phyloP scores from a whole-genome alignment of 2,329 filamentous ascomycete genomes.

The Fusarium devonianum region DNA sequence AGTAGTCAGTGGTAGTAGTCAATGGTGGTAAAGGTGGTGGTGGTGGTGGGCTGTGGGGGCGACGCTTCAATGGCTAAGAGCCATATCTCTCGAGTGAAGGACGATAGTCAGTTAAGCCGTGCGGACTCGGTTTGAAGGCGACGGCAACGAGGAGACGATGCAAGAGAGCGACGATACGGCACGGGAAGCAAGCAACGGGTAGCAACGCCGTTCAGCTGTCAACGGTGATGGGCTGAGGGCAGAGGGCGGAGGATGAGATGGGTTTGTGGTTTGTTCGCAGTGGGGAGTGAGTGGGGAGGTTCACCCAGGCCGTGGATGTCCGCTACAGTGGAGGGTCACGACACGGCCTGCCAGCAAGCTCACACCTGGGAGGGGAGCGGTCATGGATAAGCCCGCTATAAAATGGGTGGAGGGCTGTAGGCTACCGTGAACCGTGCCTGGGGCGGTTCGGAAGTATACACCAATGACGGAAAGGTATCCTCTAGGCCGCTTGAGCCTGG shows the following conservation, averaged over 20 bases:
- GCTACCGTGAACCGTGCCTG: constrained; percentile 5
- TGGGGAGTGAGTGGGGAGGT: constrained; percentile 21
- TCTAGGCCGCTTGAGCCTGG: neutral
- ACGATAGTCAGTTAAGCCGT: constrained; percentile 4
- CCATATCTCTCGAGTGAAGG: constrained; percentile 27
- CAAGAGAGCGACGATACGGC: neutral
- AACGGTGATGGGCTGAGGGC: constrained; percentile 7
- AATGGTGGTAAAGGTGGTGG: constrained; percentile 26
- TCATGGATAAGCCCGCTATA: constrained; percentile 3
- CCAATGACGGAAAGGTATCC: neutral
- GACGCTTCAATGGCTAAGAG: constrained; percentile 30
- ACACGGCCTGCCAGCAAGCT: neutral
- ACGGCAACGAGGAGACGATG: neutral
- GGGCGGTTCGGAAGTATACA: neutral
- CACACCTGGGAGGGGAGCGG: constrained; percentile 21
- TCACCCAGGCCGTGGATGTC: constrained; percentile 19
- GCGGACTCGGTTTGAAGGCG: neutral
- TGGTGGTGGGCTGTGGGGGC: constrained; percentile 34
- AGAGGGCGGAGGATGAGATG: neutral
- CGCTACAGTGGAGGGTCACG: constrained; percentile 24
- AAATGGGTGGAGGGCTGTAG: constrained; percentile 14
- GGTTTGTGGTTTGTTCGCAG: constrained; percentile 26
- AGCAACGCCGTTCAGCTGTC: neutral
- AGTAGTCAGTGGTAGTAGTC: too few species aligned
- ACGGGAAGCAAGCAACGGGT: neutral